Conservation (phyloP, 2,329 filamentous ascomycete species). For the Pseudogymnoascus sp. region DNA sequence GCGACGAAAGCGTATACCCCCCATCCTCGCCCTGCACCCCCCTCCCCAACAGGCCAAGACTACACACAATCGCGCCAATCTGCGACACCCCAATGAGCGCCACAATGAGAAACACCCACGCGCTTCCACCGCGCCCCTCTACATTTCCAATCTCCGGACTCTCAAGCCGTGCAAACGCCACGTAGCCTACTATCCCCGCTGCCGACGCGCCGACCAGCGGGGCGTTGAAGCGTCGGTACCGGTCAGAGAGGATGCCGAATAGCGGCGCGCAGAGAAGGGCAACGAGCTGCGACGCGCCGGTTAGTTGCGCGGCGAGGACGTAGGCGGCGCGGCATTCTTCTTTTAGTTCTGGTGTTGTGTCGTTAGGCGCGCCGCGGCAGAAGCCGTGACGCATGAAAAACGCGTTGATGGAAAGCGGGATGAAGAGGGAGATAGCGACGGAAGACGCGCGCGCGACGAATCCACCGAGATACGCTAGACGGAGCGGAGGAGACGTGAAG, state of each 20-base stretch:
- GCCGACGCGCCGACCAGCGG: constrained; percentile 66
- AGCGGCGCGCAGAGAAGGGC: constrained; percentile 77
- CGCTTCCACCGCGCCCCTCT: constrained; percentile 57
- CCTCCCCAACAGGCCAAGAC: constrained; percentile 75
- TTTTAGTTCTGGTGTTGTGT: constrained; percentile 67
- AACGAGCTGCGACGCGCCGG: constrained; percentile 79
- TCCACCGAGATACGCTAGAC: constrained; percentile 81
- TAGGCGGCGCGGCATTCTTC: constrained; percentile 80
- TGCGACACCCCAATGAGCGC: constrained; percentile 82
- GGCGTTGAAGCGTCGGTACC: constrained; percentile 56
- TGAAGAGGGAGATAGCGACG: constrained; percentile 89
- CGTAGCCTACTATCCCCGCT: constrained; percentile 71
- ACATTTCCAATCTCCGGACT: constrained; percentile 66
- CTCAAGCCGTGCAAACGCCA: constrained; percentile 62
- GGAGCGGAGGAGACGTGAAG: constrained; percentile 68
- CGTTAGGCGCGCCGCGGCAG: constrained; percentile 59
- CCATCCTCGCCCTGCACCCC: constrained; percentile 56
- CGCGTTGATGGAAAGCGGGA: constrained; percentile 85
- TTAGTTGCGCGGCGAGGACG: constrained; percentile 75
- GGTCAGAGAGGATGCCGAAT: constrained; percentile 79
- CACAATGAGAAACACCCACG: constrained; percentile 66
- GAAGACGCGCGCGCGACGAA: constrained; percentile 93
- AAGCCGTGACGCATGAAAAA: constrained; percentile 78
- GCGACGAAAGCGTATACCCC: constrained; percentile 26
- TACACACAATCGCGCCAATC: constrained; percentile 94